phyloP scores from a whole-genome alignment of 768 basidiomycete species.

The Fomitopsis serialis region DNA sequence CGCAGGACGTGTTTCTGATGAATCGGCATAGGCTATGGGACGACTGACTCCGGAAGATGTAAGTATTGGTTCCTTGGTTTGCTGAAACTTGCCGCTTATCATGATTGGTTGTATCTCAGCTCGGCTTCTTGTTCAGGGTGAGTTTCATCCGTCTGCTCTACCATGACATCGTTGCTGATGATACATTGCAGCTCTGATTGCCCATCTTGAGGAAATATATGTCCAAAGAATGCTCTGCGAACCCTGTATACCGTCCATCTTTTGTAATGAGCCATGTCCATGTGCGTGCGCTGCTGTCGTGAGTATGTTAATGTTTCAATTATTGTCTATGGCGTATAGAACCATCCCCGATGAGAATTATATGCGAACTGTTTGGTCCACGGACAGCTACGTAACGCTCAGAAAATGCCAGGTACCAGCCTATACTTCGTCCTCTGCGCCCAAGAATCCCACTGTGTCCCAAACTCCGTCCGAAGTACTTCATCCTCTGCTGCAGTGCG shows the following conservation, averaged over 20 bases:
- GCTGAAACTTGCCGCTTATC: not conserved
- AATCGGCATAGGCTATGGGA: slow-evolving; percentile 70
- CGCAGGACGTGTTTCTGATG: slow-evolving; percentile 5
- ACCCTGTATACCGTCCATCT: not conserved
- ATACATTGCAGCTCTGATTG: not conserved
- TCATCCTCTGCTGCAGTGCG: slow-evolving; percentile 5
- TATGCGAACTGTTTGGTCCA: not conserved
- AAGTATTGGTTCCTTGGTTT: slow-evolving; percentile 7
- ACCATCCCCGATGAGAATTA: not conserved
- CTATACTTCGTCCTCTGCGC: slow-evolving; percentile 7
- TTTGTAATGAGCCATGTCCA: not conserved
- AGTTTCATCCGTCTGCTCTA: slow-evolving; percentile 13
- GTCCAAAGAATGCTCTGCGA: no score
- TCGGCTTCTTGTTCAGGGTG: slow-evolving; percentile 56
- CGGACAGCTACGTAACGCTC: not conserved
- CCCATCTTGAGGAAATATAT: no score
- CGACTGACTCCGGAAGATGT: slow-evolving; percentile 81
- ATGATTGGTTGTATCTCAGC: slow-evolving; percentile 24
- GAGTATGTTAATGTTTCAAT: not conserved
- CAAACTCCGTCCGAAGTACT: slow-evolving; percentile 4
- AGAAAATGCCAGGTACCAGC: slow-evolving; percentile 6
- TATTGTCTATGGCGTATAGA: not conserved
- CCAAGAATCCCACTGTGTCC: slow-evolving; percentile 11
- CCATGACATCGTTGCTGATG: not conserved
- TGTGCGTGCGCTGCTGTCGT: not conserved